Base-by-base conservation (phyloP, 192 early-diverging fungal genomes). In the Coemansia sp. region DNA sequence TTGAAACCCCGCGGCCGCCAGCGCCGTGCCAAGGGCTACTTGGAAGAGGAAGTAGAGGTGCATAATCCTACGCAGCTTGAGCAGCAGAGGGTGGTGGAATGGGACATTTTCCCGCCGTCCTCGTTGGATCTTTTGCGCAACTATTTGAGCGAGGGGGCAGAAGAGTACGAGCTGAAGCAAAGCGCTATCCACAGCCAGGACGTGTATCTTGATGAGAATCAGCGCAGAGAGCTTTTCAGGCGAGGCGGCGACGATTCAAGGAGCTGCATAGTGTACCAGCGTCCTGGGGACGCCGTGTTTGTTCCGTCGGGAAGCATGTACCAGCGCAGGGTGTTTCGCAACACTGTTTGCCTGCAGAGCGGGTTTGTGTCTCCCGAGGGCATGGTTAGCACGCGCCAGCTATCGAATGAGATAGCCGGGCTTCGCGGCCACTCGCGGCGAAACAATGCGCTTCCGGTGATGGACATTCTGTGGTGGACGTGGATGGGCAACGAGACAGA, bases 241-340 rank as follows among this genome's bases (percentile, higher is more conserved):
- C 35, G 75, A 14, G 79, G 62, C 33, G 55, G 58, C 14, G 60
- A 69, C 10, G 60, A 76, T 8, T 79, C 89, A n/a, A 62, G 42
- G 8, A 67, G 76, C 23, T 89, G 78, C 79, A 73, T 84, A 4
- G 65, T 93, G 13, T 78, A 79, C 54, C 89, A 93, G 63, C 68
- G 78, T 35, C 70, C 82, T 5, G 90, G 90, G 3, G 91, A 91
- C 61, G 84, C 86, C 0, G 85, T 91, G 1, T 90, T 88, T 74
- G 77, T 93, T n/a, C 90, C 91, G 3, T 87, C 88, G 13, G 91
- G 91, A 6, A 88, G 83, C 42, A 78, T 86, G 2, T 87, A 89
- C 56, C 89, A 91, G 69, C 86, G 88, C 9, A 67, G 78, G 34
- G 87, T 87, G 43, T 75, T 84, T 19, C 57, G 74, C 7, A 85